These are phyloP conservation scores for Acephala macrosclerotiorum DNA, from an alignment of 2,329 filamentous ascomycete species.

Conservation along the genomic window DNA sequence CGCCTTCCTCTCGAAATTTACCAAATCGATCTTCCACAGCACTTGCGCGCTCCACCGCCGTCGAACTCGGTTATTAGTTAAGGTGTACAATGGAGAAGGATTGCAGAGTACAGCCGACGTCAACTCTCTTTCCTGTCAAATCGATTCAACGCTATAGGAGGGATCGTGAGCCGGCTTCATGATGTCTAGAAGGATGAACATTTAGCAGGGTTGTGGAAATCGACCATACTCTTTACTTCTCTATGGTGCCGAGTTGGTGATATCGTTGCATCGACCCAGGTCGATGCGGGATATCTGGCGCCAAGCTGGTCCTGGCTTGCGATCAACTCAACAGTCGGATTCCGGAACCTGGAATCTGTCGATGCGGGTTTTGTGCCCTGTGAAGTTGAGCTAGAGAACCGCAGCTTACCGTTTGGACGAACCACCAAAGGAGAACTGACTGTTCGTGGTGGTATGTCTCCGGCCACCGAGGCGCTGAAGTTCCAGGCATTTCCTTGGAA, in stretches of 20 bases:
- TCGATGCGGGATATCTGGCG: neutral
- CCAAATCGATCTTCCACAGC: neutral
- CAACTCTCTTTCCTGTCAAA: neutral
- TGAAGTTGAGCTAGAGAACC: neutral
- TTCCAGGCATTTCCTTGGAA: neutral
- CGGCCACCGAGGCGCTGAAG: neutral
- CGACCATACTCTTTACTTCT: neutral
- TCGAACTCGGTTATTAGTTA: neutral
- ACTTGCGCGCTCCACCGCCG: neutral
- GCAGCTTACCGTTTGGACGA: neutral
- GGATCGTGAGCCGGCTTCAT: neutral
- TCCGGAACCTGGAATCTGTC: neutral
- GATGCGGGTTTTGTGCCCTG: neutral
- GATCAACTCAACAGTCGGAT: neutral
- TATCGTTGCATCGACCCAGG: neutral
- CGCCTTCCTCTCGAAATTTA: neutral
- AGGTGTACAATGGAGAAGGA: neutral
- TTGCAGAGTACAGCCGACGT: neutral
- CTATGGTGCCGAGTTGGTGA: neutral
- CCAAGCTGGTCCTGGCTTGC: neutral
- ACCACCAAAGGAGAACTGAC: neutral
- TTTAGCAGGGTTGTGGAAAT: neutral
- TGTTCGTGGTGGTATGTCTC: neutral
- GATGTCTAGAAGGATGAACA: neutral
- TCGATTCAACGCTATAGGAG: neutral